Evolutionary conservation across 164 flowering plant species (phyloP).

Genomic region (Aristolochia californica): DNA sequence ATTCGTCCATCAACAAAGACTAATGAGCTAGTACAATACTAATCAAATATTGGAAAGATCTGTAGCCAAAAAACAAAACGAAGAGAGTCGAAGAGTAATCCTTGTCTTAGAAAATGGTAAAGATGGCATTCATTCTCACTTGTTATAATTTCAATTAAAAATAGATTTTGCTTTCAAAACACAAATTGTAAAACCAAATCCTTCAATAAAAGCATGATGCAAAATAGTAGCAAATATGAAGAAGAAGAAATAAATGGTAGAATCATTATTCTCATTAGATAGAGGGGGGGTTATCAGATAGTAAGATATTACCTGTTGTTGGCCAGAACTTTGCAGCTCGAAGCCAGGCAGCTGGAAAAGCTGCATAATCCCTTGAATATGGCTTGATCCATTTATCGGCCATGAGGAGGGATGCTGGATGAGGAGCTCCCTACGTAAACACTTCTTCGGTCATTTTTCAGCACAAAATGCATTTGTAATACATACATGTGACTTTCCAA

Average conservation of each 20-base stretch:
- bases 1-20: background rate
- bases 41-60: too few species aligned
- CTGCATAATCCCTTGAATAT: constrained; percentile 88
- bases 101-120: background rate
- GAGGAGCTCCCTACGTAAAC: constrained; percentile 81
- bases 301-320: constrained; percentile 48
- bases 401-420: constrained; percentile 89
- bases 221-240: background rate
- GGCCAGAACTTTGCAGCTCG: constrained; percentile 91
- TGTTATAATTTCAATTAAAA: too few species aligned
- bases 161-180: too few species aligned
- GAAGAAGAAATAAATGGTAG: background rate
- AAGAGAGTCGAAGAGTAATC: too few species aligned
- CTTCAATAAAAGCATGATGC: background rate
- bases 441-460: constrained; percentile 4
- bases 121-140: too few species aligned
- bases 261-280: background rate
- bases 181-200: too few species aligned
- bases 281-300: background rate
- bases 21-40: background rate
- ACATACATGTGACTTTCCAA: too few species aligned
- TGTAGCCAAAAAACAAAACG: too few species aligned
- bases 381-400: constrained; percentile 87
- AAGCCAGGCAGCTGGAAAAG: constrained; percentile 95
- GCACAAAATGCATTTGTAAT: too few species aligned